These are phyloP conservation scores for Fomitopsis serialis DNA, from an alignment of 768 basidiomycete species.

Conservation along the genomic window DNA sequence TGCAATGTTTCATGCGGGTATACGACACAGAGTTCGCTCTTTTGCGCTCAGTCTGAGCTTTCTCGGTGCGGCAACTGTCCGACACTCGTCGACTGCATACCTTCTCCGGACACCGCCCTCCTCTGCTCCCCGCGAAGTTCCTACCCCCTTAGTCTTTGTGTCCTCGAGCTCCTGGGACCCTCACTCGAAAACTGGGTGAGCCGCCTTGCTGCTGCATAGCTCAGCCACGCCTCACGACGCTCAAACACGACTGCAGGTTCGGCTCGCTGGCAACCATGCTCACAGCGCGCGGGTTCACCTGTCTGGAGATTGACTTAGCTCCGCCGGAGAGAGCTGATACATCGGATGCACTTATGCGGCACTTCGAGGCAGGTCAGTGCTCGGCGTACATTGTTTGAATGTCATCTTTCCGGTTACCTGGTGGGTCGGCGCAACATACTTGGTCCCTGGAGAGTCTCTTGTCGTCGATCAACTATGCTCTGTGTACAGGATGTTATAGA, in stretches of 20 bases:
- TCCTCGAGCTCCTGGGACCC: conserved; percentile 42
- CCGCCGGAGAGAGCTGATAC: conserved; percentile 14
- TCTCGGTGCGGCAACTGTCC: background rate
- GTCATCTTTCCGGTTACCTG: no score
- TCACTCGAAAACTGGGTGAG: conserved; percentile 34
- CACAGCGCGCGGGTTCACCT: conserved; percentile 45
- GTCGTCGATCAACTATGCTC: no score
- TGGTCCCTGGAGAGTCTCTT: no score
- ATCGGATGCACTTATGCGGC: conserved; percentile 29
- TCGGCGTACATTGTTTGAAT: no score
- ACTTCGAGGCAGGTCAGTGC: conserved; percentile 35
- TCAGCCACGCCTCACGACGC: background rate
- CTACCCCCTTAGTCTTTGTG: conserved; percentile 50
- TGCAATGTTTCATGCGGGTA: no score
- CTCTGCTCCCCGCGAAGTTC: conserved; percentile 40
- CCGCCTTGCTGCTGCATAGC: background rate
- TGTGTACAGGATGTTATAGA: no score
- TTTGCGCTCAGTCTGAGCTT: background rate
- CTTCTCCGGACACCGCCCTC: conserved; percentile 32
- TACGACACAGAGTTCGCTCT: background rate
- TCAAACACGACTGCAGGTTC: conserved; percentile 24
- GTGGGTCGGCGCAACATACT: no score
- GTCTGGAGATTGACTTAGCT: conserved; percentile 37
- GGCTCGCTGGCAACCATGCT: conserved; percentile 32
- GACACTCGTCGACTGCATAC: conserved; percentile 16